phyloP scores from a whole-genome alignment of 208 protist genomes.

The Crithidia acanthocephali region DNA sequence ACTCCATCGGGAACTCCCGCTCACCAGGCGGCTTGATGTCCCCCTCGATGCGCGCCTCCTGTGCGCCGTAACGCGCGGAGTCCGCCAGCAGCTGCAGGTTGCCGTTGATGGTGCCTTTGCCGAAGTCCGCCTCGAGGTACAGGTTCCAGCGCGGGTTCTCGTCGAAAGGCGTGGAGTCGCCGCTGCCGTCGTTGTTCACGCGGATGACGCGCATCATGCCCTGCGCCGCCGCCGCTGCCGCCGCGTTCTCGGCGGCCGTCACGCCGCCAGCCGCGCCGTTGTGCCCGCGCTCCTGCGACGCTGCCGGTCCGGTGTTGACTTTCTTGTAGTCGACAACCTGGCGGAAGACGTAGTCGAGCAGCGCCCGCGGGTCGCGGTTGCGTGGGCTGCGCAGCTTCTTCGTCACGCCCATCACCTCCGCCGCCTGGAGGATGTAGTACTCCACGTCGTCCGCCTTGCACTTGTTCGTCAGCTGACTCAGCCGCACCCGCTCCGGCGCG shows the following conservation, averaged over 20 bases:
- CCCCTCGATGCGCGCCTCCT: slow-evolving; percentile 81
- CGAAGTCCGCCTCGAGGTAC: slow-evolving; percentile 76
- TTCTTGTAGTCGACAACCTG: slow-evolving; percentile 95
- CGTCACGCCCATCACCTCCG: slow-evolving; percentile 95
- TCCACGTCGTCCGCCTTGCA: slow-evolving; percentile 94
- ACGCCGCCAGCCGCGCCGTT: slow-evolving; percentile 1
- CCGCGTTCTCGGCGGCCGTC: slow-evolving; percentile 19
- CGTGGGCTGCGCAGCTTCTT: slow-evolving; percentile 90
- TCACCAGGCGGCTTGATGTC: slow-evolving; percentile 82
- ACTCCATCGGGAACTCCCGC: slow-evolving; percentile 89
- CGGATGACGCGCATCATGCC: slow-evolving; percentile 87
- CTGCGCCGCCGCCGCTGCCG: slow-evolving; percentile 46
- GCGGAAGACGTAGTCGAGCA: slow-evolving; percentile 94
- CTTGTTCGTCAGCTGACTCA: slow-evolving; percentile 97
- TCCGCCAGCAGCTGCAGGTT: slow-evolving; percentile 67
- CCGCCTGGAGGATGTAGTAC: slow-evolving; percentile 94
- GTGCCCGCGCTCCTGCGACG: slow-evolving; percentile 11
- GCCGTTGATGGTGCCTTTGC: slow-evolving; percentile 70
- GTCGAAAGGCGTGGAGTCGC: slow-evolving; percentile 82
- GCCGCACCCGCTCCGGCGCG: slow-evolving; percentile 93
- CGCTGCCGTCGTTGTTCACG: slow-evolving; percentile 49
- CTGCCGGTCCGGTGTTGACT: slow-evolving; percentile 45
- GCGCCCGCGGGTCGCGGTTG: slow-evolving; percentile 86
- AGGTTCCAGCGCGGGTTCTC: slow-evolving; percentile 83
- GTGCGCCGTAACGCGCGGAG: slow-evolving; percentile 58